Base-by-base conservation (phyloP, 768 basidiomycete genomes). In the Auriscalpium vulgare region DNA sequence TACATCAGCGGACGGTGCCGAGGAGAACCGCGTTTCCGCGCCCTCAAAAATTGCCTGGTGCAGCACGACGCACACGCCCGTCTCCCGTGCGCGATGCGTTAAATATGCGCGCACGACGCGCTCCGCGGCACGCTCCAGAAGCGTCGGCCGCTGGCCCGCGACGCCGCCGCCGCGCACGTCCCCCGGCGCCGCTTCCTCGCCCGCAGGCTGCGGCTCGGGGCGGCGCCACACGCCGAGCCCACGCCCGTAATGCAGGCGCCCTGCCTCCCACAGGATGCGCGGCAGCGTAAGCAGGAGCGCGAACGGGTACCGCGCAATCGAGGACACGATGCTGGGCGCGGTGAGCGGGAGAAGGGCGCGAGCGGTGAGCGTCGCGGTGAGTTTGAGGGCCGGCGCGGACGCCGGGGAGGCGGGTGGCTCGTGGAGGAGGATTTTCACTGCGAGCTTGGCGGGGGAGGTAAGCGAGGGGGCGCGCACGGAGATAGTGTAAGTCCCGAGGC, bases 231-330 rank as follows among this genome's bases (percentile, higher is more conserved):
- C 78, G 52, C 78, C 74, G 17, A 88, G 71, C 7, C 68, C 58
- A 63, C 83, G 84, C 37, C 62, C 52, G 65, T 85, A 87, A 63
- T 87, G 84, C 49, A 88, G 65, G 17, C 74, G 72, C 71, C 75
- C 78, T 0, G 87, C 86, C 36, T 83, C 75, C 54, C 77, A 81
- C 4, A 82, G 62, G 53, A 87, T 88, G n/a, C 86, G 74, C 2
- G 80, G 75, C 50, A 81, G 71, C 0, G 82, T 78, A 19, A 81
- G 67, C 40, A 85, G 68, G 9, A 88, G 74, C 4, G 70, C 72
- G 51, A 85, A 70, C 0, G 86, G 86, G 29, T 74, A 69, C 50
- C 67, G 64, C 3, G 65, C 54, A 36, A 86, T 67, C 0, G 74
- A 66, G 2, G 37, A 16, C 19, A 85, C 62, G 37, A 79, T 66